These are phyloP conservation scores for Metschnikowia anglica DNA, from an alignment of 805 yeast genomes.

Conservation along the genomic window DNA sequence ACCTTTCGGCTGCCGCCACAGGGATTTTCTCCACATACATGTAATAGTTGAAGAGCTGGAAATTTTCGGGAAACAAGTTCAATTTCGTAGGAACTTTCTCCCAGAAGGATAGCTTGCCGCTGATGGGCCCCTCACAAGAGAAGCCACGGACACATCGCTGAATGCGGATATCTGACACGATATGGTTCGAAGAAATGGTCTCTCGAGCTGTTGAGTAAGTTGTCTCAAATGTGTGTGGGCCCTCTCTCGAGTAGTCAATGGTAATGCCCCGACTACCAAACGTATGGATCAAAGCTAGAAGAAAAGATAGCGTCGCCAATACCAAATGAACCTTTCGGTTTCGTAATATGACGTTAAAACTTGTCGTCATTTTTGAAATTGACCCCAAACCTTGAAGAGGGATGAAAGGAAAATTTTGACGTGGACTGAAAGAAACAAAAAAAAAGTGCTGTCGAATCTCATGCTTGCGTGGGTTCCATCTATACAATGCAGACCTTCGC, in stretches of 20 bases:
- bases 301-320: constrained; percentile 10
- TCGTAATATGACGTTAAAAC: constrained; percentile 9
- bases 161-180: constrained; percentile 18
- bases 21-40: constrained; percentile 17
- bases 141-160: constrained; percentile 19
- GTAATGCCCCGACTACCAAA: constrained; percentile 13
- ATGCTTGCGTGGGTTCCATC: too few relatives aligned
- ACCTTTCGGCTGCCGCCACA: constrained; percentile 11
- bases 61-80: constrained; percentile 15
- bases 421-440: background rate
- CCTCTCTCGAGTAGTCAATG: constrained; percentile 3
- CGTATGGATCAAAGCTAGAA: constrained; percentile 11
- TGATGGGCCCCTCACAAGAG: constrained; percentile 11
- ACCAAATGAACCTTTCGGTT: constrained; percentile 16
- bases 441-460: too few relatives aligned
- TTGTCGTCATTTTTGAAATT: constrained; percentile 3
- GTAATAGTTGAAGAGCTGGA: constrained; percentile 18
- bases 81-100: constrained; percentile 14
- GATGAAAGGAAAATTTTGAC: background rate
- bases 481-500: too few relatives aligned
- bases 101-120: constrained; percentile 10
- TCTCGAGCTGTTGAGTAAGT: constrained; percentile 15
- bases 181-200: constrained; percentile 9
- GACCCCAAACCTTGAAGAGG: background rate
- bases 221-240: constrained; percentile 4